Conservation (phyloP, 306 rosid genomes). For the Lathyrus sativus region DNA sequence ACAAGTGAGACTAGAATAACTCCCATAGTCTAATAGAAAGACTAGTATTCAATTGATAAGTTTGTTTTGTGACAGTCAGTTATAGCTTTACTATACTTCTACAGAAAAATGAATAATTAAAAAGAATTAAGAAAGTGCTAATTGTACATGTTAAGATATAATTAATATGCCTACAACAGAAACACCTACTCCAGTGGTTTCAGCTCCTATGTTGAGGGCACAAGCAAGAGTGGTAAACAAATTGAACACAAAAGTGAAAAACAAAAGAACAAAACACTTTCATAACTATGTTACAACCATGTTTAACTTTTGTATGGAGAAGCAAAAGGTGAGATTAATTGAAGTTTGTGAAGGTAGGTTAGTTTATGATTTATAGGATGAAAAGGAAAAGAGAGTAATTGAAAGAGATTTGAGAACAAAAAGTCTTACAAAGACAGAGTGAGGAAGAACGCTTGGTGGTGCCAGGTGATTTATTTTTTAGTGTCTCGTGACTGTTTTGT, state of each 20-base stretch:
- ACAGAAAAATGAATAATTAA: constrained; percentile 18
- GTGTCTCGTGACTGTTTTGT: constrained; percentile 56
- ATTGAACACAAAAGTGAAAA: constrained; percentile 32
- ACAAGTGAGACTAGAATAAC: too few relatives aligned
- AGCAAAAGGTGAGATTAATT: constrained; percentile 18
- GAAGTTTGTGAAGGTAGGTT: constrained; percentile 26
- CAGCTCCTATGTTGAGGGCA: constrained; percentile 80
- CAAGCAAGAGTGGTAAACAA: constrained; percentile 31
- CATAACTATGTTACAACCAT: constrained; percentile 44
- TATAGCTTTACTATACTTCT: too few relatives aligned
- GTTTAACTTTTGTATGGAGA: constrained; percentile 16
- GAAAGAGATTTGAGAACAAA: constrained; percentile 15
- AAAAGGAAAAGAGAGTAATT: neutral
- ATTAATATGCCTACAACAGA: constrained; percentile 48
- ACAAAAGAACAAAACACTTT: constrained; percentile 37
- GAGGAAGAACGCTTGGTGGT: constrained; percentile 18
- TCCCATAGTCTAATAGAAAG: too few relatives aligned
- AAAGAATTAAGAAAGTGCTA: neutral
- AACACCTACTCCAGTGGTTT: constrained; percentile 59
- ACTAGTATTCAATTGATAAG: too few relatives aligned
- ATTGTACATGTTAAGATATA: neutral
- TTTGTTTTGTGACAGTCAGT: too few relatives aligned
- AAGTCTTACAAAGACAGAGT: neutral
- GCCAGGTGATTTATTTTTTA: constrained; percentile 43
- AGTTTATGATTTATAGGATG: constrained; percentile 38